Evolutionary conservation across 805 yeast genomes (phyloP), one percentile per base, ranked within the genome.

Genomic region (Candida incommunis): DNA sequence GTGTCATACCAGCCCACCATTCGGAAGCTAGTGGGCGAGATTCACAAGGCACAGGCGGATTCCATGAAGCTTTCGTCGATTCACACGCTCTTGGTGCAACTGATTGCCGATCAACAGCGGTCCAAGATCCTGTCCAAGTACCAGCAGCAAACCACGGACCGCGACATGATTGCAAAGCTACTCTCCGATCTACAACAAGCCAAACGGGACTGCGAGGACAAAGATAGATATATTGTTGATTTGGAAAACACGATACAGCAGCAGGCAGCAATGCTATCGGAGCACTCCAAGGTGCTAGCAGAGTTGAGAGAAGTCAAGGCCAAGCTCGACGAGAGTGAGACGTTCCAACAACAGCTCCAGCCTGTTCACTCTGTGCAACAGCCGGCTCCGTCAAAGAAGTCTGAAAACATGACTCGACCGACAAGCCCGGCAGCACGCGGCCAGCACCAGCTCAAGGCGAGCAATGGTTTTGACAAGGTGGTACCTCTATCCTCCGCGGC

Each of bases 11-110:
- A 57, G 40, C 24, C 41, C 3, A 50, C 60, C 4, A 50, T 57
- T 40, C 52, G 55, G 46, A 44, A 45, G 37, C 49, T 57, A 22
- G 45, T 56, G 11, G 35, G 46, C 4, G 57, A 57, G 46, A 52
- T 57, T 23, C 58, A 57, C 40, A 41, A 43, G 21, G 49, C 58
- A 4, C 46, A 50, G n/a, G 45, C 50, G 7, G 60, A 57, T 24
- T 47, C 51, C 2, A 55, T 53, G 21, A 55, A 56, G 37, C 42
- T 57, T 18, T 45, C 47, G n/a, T 46, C 50, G 22, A 56, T 57
- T 20, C 34, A 50, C 2, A 46, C 45, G n/a, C 48, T 55, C 41
- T 43, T 55, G 43, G 40, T 47, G 18, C 47, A 55, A 35, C 50
- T 55, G 31, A 42, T 46, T 16, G 45, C 41, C 24, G 43, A 44